phyloP scores from a whole-genome alignment of 139 green algal genomes.

The Micractinium sp. region DNA sequence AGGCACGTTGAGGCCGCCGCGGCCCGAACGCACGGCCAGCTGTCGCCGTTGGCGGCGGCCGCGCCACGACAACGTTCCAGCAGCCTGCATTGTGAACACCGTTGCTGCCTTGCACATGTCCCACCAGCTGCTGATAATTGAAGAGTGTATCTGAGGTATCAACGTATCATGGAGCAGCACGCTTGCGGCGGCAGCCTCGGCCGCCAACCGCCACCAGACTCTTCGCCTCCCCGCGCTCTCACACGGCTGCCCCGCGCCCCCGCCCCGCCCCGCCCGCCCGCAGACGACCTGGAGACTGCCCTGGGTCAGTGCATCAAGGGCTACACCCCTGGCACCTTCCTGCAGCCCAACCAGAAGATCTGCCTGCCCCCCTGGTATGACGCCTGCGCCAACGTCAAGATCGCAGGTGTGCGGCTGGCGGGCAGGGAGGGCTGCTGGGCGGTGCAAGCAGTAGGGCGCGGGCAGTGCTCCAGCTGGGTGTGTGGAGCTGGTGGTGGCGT shows the following conservation, averaged over 20 bases:
- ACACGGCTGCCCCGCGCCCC: no score
- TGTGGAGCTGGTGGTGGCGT: no score
- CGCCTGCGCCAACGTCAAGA: background rate
- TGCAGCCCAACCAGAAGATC: constrained; percentile 42
- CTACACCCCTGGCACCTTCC: constrained; percentile 28
- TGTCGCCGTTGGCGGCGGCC: background rate
- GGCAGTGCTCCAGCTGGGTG: no score
- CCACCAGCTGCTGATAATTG: background rate
- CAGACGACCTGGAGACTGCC: constrained; percentile 13
- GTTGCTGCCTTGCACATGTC: background rate
- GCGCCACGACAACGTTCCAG: background rate
- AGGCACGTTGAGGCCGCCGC: background rate
- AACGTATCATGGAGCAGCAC: background rate
- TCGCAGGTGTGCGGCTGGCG: no score
- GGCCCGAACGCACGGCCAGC: background rate
- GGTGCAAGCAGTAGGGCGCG: no score
- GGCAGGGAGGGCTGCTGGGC: no score
- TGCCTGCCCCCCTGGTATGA: constrained; percentile 33
- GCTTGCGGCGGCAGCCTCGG: background rate
- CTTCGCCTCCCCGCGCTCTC: background rate
- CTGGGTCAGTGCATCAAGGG: constrained; percentile 18
- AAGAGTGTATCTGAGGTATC: background rate
- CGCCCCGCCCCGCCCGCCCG: background rate
- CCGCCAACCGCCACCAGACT: background rate
- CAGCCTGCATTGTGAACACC: background rate